Evolutionary conservation across 1,139 yeast genomes (phyloP).

Genomic region (Kurtzmaniella quercitrusa): DNA sequence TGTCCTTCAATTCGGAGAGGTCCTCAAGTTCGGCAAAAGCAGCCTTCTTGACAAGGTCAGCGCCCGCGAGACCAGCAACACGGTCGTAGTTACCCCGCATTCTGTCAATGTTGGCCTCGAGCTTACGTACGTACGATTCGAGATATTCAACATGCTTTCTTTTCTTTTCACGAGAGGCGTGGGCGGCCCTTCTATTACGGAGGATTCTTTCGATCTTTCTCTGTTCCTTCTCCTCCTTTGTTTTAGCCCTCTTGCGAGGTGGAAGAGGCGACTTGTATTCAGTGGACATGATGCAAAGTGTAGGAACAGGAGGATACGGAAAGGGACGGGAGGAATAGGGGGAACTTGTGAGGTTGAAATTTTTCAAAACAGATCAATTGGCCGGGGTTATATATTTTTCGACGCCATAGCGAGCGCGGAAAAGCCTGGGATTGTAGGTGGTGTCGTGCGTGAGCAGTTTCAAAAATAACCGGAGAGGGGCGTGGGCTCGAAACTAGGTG

Average conservation of each 20-base stretch:
- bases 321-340: not conserved
- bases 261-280: slow-evolving; percentile 56
- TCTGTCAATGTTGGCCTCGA: slow-evolving; percentile 37
- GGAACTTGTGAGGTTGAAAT: slow-evolving; percentile 1
- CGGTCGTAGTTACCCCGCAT: slow-evolving; percentile 20
- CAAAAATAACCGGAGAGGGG: not conserved
- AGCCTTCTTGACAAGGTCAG: slow-evolving; percentile 9
- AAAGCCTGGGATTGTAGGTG: slow-evolving; percentile 1
- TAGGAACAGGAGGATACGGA: not conserved
- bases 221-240: slow-evolving; percentile 95
- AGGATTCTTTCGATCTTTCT: slow-evolving; percentile 88
- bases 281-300: slow-evolving; percentile 4
- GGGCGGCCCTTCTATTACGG: slow-evolving; percentile 95
- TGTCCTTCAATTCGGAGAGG: slow-evolving; percentile 28
- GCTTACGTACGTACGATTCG: slow-evolving; percentile 56
- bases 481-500: slow-evolving; percentile 1
- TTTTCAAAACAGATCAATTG: not conserved
- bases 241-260: slow-evolving; percentile 94
- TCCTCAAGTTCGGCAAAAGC: slow-evolving; percentile 16
- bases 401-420: not conserved
- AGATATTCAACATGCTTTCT: slow-evolving; percentile 85
- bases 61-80: slow-evolving; percentile 8
- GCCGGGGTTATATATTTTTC: not conserved
- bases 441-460: slow-evolving; percentile 3
- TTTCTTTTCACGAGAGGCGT: slow-evolving; percentile 95